phyloP scores from a whole-genome alignment of 192 early-diverging fungal genomes.

The Anaeromyces robustus region DNA sequence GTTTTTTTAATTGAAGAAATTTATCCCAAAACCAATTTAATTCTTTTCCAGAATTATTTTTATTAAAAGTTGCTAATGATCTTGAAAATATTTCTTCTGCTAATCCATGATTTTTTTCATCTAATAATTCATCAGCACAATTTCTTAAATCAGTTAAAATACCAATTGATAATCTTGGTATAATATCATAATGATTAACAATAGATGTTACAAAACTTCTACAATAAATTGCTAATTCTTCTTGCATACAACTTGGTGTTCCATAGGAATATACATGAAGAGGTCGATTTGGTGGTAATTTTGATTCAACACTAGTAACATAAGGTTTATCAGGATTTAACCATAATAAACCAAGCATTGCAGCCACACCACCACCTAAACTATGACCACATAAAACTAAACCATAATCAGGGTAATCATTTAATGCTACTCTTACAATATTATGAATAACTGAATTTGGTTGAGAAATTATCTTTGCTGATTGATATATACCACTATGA shows the following conservation, averaged over 20 bases:
- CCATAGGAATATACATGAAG: constrained; percentile 79
- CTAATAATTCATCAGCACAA: background rate
- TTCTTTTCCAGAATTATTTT: background rate
- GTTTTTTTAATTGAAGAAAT: background rate
- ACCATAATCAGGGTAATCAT: constrained; percentile 57
- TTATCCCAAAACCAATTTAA: background rate
- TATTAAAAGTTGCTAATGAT: background rate
- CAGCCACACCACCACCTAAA: constrained; percentile 73
- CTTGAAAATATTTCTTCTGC: background rate
- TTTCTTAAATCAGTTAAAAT: constrained; percentile 38
- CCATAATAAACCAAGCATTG: constrained; percentile 65
- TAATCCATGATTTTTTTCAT: background rate
- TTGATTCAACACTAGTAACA: constrained; percentile 15
- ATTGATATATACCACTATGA: constrained; percentile 10
- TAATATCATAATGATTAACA: constrained; percentile 65
- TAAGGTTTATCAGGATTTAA: constrained; percentile 17
- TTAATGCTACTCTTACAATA: constrained; percentile 52
- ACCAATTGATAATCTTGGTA: constrained; percentile 59
- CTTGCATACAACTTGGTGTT: constrained; percentile 57
- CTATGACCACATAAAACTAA: constrained; percentile 78
- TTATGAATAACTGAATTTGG: constrained; percentile 51
- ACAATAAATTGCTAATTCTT: constrained; percentile 49
- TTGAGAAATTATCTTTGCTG: constrained; percentile 51
- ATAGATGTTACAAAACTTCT: constrained; percentile 62
- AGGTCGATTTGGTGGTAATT: constrained; percentile 49